Evolutionary conservation across 352 stramenopile species (phyloP), one percentile per base, ranked within the genome.

Genomic region (Pythium aristosporum): DNA sequence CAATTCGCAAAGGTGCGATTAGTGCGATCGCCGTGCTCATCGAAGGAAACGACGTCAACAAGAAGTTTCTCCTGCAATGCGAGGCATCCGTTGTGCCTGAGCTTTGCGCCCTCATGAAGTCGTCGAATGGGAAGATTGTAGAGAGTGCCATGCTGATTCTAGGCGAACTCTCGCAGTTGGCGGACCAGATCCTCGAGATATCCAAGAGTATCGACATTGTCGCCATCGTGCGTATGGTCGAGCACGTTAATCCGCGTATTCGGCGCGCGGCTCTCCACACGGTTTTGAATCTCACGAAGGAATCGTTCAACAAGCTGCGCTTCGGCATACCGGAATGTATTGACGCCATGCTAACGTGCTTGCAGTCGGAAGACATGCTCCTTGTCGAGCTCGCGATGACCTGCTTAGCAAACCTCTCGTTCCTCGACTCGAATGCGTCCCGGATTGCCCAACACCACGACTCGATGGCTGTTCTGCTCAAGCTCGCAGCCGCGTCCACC

Each of bases 251-350:
- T 49, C 53, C 65, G 21, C 77, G 80, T 16, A 85, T 93, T 37
- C 63, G 76, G 44, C 71, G 79, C 46, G 82, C 85, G 0, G 76
- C 79, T 39, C 60, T 93, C 34, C 61, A 76, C 13, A 79, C 84
- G 5, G 69, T 88, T 3, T 49, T 83, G 2, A 74, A 88, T 63
- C 60, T 91, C 10, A 93, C 82, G 5, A 86, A 85, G 16, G 82
- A 91, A 56, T 89, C 85, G 0, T 91, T 91, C 53, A 91, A 91
- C 67, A 91, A 91, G 59, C 63, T 87, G 5, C 80, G 80, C 11
- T 93, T 91, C 28, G 82, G 82, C 1, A 71, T 88, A 9, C 63
- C 67, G 10, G 76, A 85, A 43, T 87, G 82, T 42, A 61, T 91
- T 12, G 68, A 78, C 30, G 79, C 79, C 8, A 63, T 93, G 28